Percentiles rank a stretch among this genome's conserved stretches.
Evolutionary conservation across 306 rosid genomes (phyloP).

Genomic region (Cucumis sativus): Cucumber_9930_V3 NC_026657.2:17608001-17608500

Average conservation of each 20-base stretch:
- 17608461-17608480: constrained; percentile 86
- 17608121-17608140: neutral
- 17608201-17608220: neutral
- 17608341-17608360: neutral
- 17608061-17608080: constrained; percentile 86
- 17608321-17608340: neutral
- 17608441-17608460: constrained; percentile 78
- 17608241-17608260: neutral
- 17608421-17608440: constrained; percentile 58
- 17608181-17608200: neutral
- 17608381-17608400: neutral
- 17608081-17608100: constrained; percentile 91
- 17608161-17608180: neutral
- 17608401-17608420: constrained; percentile 17
- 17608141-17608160: neutral
- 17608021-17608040: constrained; percentile 54
- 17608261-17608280: neutral
- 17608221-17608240: neutral
- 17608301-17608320: neutral
- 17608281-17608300: neutral
- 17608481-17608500: constrained; percentile 97
- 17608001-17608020: constrained; percentile 34
- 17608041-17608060: constrained; percentile 71
- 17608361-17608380: neutral
- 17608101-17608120: neutral